A percentile compares a stretch with the other conserved stretches of the same genome.
These are phyloP conservation scores for Cryptosporidium baileyi DNA, from an alignment of 169 alveolate species.

Conservation along the genomic window DNA sequence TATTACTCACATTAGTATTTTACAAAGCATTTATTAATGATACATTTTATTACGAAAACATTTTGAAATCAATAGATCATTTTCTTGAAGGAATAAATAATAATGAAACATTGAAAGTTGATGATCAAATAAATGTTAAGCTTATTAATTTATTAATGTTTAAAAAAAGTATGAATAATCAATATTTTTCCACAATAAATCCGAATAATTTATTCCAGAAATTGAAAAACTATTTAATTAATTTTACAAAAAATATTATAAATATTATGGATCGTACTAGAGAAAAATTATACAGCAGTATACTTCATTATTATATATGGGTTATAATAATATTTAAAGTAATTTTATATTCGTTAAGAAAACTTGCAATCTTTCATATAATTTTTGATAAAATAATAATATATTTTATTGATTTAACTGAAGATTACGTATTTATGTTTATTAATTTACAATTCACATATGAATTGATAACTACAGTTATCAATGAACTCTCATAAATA, in stretches of 20 bases:
- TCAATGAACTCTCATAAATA: not conserved
- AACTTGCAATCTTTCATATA: not conserved
- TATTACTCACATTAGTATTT: too few relatives aligned
- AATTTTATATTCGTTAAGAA: not conserved
- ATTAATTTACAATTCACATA: conserved; percentile 29
- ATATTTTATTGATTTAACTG: conserved; percentile 6
- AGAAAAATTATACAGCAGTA: not conserved
- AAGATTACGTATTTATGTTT: conserved; percentile 31
- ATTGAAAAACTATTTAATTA: not conserved
- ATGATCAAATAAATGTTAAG: too few relatives aligned
- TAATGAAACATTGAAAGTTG: too few relatives aligned
- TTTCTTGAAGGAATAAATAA: too few relatives aligned
- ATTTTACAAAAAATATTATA: not conserved
- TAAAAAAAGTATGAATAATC: too few relatives aligned
- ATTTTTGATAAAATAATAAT: not conserved
- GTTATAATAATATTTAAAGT: not conserved
- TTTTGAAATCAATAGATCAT: too few relatives aligned
- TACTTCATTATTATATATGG: conserved; percentile 23
- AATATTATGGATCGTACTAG: not conserved
- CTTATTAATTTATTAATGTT: too few relatives aligned
- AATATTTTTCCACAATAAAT: too few relatives aligned
- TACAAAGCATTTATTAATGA: too few relatives aligned
- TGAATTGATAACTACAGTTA: not conserved
- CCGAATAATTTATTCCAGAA: too few relatives aligned
- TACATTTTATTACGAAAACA: too few relatives aligned